Base-by-base conservation (phyloP, 768 basidiomycete genomes). In the Russula abietina region DNA sequence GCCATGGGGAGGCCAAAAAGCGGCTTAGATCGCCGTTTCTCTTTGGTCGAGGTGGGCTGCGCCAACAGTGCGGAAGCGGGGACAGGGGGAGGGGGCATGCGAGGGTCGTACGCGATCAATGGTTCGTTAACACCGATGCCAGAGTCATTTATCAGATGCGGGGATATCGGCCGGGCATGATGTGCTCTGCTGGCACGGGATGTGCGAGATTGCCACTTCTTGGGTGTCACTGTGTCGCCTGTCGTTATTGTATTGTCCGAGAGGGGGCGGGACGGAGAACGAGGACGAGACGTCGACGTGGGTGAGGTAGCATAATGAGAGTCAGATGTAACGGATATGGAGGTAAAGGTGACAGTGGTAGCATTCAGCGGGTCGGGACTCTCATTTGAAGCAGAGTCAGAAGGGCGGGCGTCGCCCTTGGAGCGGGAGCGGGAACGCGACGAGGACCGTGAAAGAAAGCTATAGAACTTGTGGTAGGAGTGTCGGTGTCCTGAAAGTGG, bases 221-320 rank as follows among this genome's bases (percentile, higher is more conserved):
- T 57, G 10, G 85, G 84, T 7, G 80, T 83, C 59, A 83, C 76
- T 5, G 86, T 87, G 22, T 81, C 78, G 68, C 82, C 81, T 2
- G 86, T 86, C 1, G 82, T 80, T 19, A 82, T 82, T 0, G 86
- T 86, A 0, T 82, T 84, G 24, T 83, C 81, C 3, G 87, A 88
- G 26, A 89, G 74, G 4, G 88, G 88, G 7, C 87, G 81, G 24
- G 82, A 84, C 75, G 60, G 74, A 62, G 60, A 70, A 24, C 84
- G 80, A 5, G 80, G 74, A 28, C 75, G 67, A 1, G 83, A 81
- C 69, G 82, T 81, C 30, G 81, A 66, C 10, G 72, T 49, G 9
- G 70, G 62, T 5, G 56, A 16, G 17, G 67, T 53, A 26, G 49
- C 33, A 39, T 60, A 43, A 24, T 70, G 63, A 33, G 66, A 59